Base-by-base conservation (phyloP, 768 basidiomycete species). In the Termitomyces sp. region DNA sequence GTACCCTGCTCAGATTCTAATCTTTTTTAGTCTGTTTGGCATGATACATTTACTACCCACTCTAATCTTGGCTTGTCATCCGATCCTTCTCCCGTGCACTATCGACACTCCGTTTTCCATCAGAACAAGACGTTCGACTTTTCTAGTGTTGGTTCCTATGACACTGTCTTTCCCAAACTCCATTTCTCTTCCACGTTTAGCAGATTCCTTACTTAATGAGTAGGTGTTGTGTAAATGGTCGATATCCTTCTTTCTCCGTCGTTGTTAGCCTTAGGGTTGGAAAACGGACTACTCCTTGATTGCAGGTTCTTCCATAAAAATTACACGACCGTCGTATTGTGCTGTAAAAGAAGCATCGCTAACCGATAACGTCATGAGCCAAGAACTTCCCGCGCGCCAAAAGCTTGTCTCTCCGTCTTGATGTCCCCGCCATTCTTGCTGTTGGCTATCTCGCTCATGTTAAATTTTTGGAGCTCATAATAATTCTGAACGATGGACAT, bases 401-500 rank as follows among this genome's bases (percentile, higher is more conserved):
- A 56, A 10, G 64, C 40, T 19, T 58, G 57, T 41, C 62, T 58
- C 51, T 63, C 55, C 9, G 48, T 69, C 24, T 60, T 59, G 37
- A 65, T 62, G 26, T 68, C 69, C 21, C 70, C 65, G 3, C 59
- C 68, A 28, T 78, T 77, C 63, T 72, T 79, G 34, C 61, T 61
- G 51, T 79, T 82, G 1, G 85, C 86, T 45, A 92, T 76, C 66
- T 85, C 84, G 76, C 84, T 81, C 3, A 89, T 83, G 60, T 93
- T 93, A 74, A 88, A 93, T 62, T 88, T 92, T 53, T 83, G 81
- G 32, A 83, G 71, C 28, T 71, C 71, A 60, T 90, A 85, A 64
- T 91, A 92, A 57, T 87, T 80, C 61, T 79, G 76, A 4, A 91
- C 83, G 24, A 93, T 70, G 53, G 88, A 83, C 26, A 93, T 73